Conservation (phyloP, 2,329 filamentous ascomycete genomes). For the Claviceps fusiformis region DNA sequence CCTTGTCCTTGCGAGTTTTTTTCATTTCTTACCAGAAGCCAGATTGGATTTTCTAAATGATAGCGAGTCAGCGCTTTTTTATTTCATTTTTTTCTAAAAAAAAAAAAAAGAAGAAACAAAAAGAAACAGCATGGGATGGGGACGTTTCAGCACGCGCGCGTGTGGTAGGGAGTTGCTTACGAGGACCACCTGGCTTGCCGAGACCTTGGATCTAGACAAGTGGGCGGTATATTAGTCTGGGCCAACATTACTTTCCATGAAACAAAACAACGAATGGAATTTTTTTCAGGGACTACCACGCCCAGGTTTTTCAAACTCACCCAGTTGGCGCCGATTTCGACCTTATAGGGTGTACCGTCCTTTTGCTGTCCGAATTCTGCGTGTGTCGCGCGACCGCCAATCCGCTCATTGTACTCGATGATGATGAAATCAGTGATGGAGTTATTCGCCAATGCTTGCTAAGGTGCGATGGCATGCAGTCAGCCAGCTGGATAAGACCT, state of each 20-base stretch:
- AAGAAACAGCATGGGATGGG: background rate
- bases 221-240: conserved; percentile 2
- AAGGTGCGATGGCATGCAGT: background rate
- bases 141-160: background rate
- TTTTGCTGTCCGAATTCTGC: conserved; percentile 37
- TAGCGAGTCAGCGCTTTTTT: conserved; percentile 4
- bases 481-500: background rate
- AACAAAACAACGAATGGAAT: too few species aligned
- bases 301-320: conserved; percentile 9
- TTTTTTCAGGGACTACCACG: background rate
- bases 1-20: background rate
- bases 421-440: conserved; percentile 52
- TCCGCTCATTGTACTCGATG: conserved; percentile 46
- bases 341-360: conserved; percentile 38
- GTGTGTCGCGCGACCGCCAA: conserved; percentile 50
- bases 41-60: conserved; percentile 43
- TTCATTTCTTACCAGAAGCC: conserved; percentile 30
- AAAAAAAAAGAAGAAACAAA: too few species aligned
- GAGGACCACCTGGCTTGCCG: conserved; percentile 12
- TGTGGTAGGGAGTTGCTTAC: conserved; percentile 6
- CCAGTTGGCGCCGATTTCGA: conserved; percentile 60
- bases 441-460: conserved; percentile 45
- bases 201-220: conserved; percentile 13
- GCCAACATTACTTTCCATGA: background rate
- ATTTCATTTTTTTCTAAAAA: background rate